Conservation (phyloP, 2,329 filamentous ascomycete genomes). For the Botrytis deweyae region DNA sequence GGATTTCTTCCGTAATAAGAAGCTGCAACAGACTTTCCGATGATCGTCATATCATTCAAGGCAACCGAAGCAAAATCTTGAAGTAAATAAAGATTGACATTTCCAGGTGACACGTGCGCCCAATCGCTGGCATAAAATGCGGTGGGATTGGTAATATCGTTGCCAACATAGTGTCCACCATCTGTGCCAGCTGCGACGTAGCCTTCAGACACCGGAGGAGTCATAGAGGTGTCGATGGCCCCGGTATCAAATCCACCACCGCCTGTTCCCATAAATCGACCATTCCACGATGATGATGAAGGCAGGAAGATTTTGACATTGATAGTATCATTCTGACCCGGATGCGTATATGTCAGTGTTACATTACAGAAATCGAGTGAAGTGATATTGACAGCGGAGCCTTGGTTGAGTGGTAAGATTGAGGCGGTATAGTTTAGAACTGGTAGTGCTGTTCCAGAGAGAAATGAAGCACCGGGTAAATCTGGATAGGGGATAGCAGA, state of each 20-base stretch:
- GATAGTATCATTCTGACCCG: slow-evolving; percentile 30
- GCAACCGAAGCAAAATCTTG: slow-evolving; percentile 43
- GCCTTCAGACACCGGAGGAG: not conserved
- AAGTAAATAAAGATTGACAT: slow-evolving; percentile 33
- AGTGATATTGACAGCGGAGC: not conserved
- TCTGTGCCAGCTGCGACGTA: slow-evolving; percentile 13
- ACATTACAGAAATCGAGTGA: slow-evolving; percentile 20
- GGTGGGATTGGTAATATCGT: rapidly evolving
- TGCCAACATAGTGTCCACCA: not conserved
- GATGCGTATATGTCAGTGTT: slow-evolving; percentile 32
- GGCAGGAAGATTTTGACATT: slow-evolving; percentile 35
- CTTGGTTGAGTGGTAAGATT: not conserved
- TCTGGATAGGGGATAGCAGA: not conserved
- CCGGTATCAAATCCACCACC: not conserved
- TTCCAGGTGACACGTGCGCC: slow-evolving; percentile 23
- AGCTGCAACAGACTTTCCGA: slow-evolving; percentile 39
- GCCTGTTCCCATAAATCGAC: slow-evolving; percentile 16
- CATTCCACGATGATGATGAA: slow-evolving; percentile 2
- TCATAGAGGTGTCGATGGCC: not conserved
- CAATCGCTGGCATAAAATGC: not conserved
- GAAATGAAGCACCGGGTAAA: slow-evolving; percentile 1
- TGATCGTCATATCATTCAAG: slow-evolving; percentile 40
- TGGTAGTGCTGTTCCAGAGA: not conserved
- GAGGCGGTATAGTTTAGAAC: not conserved
- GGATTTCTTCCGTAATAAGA: slow-evolving; percentile 40